These are phyloP conservation scores for Begonia loranthoides DNA, from an alignment of 306 rosid species.

Conservation along the genomic window DNA sequence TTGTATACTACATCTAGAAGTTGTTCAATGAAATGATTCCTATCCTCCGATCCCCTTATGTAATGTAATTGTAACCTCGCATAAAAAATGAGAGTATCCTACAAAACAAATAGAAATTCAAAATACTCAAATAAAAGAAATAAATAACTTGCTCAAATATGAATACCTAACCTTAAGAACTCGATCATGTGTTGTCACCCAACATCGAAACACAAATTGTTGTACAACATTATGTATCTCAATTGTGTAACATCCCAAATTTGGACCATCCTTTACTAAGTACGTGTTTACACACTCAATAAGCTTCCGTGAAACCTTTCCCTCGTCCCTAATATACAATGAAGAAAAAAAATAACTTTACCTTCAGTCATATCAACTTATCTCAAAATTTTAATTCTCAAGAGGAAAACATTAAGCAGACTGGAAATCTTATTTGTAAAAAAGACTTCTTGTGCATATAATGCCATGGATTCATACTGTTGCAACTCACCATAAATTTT, in stretches of 20 bases:
- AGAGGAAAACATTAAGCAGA: no score
- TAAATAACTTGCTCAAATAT: slow-evolving; percentile 11
- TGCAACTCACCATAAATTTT: no score
- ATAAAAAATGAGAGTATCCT: slow-evolving; percentile 70
- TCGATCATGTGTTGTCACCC: slow-evolving; percentile 85
- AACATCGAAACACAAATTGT: slow-evolving; percentile 66
- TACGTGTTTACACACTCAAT: slow-evolving; percentile 74
- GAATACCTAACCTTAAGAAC: slow-evolving; percentile 51
- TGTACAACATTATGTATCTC: slow-evolving; percentile 69
- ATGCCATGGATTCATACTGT: no score
- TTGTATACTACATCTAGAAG: slow-evolving; percentile 71
- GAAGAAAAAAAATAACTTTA: slow-evolving; percentile 12
- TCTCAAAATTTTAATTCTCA: no score
- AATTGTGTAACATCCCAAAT: slow-evolving; percentile 43
- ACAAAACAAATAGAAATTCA: slow-evolving; percentile 17
- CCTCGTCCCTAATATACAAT: slow-evolving; percentile 57
- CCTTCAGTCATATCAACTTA: neutral
- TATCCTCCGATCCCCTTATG: slow-evolving; percentile 49
- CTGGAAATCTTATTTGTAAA: no score
- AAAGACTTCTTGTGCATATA: no score
- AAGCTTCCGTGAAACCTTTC: slow-evolving; percentile 75
- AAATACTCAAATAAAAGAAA: slow-evolving; percentile 2
- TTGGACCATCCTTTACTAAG: slow-evolving; percentile 87
- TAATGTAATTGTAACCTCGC: slow-evolving; percentile 68
- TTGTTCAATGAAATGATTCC: slow-evolving; percentile 49